Base-by-base conservation (phyloP, 2,329 filamentous ascomycete species). In the Dactylonectria macrodidyma region DNA sequence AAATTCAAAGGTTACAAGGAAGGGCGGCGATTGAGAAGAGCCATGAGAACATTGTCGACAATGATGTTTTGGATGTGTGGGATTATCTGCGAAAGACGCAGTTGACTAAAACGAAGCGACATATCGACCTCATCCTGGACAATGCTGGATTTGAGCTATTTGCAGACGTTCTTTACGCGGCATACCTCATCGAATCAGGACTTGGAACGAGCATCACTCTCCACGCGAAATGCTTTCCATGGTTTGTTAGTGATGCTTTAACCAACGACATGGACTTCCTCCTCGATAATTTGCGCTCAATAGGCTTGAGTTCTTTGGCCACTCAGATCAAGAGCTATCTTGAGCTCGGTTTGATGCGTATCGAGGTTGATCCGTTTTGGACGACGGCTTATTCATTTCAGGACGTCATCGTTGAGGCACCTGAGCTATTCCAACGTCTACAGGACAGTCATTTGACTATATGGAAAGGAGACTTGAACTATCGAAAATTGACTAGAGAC, bases 91-190 rank as follows among this genome's bases (percentile, higher is more conserved):
- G 84, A 82, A 12, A 78, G 81, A 12, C 86, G 1, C 33, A 33
- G 24, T 33, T 47, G 22, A 51, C n/a, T 7, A 62, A 41, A 22
- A 12, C 38, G 10, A 86, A 88, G 38, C 82, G 89, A 36, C 83
- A 89, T 11, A 86, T 93, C 1, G 91, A 93, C 69, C 91, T 93
- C 60, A 88, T 93, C n/a, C 87, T 93, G 4, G 91, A 93, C 76
- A 93, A 93, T 72, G 90, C 91, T 26, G 91, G 91, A 5, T 93
- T 92, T 75, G 91, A 93, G 78, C 84, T 93, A 11, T 93, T 89
- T 75, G 90, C 92, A 68, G 91, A 93, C 75, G 81, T 93, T 5
- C 87, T 92, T 34, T 83, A 92, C 2, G 90, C 89, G 2, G 90
- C 89, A 33, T 93, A 92, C 74, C 82, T 93, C n/a, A 82, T 93